Evolutionary conservation across 1,284 basidiomycete genomes (phyloP).

Genomic region (Pseudomicrostroma phylloplanum): DNA sequence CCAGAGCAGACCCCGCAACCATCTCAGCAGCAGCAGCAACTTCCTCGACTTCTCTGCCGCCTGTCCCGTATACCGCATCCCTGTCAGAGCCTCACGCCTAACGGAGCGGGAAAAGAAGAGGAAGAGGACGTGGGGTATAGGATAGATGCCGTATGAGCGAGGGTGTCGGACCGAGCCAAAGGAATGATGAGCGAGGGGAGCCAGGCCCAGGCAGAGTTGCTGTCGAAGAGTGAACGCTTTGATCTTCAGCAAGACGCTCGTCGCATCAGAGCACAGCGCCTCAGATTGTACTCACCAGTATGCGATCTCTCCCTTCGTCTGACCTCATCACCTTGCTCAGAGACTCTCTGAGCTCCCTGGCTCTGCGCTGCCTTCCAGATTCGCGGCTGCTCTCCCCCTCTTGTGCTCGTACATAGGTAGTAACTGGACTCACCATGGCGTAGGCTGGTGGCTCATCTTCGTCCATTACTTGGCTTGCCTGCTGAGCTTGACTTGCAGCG

Average conservation of each 20-base stretch:
- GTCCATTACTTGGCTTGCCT: not conserved
- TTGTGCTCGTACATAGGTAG: not conserved
- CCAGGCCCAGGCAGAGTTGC: slow-evolving; percentile 5
- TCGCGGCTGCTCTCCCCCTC: not conserved
- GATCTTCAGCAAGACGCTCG: not conserved
- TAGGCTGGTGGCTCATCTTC: slow-evolving; percentile 1
- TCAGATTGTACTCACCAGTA: not conserved
- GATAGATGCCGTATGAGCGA: not conserved
- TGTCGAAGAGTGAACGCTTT: not conserved
- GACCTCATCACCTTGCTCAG: not conserved
- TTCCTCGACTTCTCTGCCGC: not conserved
- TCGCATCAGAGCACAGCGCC: not conserved
- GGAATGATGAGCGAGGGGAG: not conserved
- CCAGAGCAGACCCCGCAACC: not conserved
- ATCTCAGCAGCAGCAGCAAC: slow-evolving; percentile 2
- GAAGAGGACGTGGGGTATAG: slow-evolving; percentile 5
- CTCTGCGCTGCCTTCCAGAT: not conserved
- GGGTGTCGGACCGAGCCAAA: slow-evolving; percentile 5
- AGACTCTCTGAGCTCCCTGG: not conserved
- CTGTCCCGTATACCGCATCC: not conserved
- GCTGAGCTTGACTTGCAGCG: not conserved
- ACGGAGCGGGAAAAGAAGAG: slow-evolving; percentile 5
- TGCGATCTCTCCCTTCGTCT: not conserved
- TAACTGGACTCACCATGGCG: not conserved
- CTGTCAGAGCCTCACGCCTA: slow-evolving; percentile 2